Conservation (phyloP, 2,329 filamentous ascomycete species). For the Pezicula radicicola region DNA sequence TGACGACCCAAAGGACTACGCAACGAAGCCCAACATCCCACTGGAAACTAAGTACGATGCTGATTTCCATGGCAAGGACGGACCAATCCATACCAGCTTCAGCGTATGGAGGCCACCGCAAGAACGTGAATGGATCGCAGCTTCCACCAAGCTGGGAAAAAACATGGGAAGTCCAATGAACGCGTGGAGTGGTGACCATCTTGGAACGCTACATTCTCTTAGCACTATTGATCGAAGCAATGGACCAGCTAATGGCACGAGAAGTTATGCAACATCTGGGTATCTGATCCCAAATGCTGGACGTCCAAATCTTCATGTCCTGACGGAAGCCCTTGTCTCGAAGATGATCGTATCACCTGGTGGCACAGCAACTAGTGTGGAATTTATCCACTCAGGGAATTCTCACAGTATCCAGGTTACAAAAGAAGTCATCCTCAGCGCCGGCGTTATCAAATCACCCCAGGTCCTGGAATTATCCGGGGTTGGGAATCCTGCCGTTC, state of each 20-base stretch:
- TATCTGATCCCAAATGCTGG: slow-evolving; percentile 13
- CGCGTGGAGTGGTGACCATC: slow-evolving; percentile 14
- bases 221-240: slow-evolving; percentile 8
- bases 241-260: slow-evolving; percentile 8
- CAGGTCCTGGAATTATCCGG: slow-evolving; percentile 31
- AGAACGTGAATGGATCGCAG: slow-evolving; percentile 9
- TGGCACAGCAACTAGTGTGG: slow-evolving; percentile 11
- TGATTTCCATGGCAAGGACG: slow-evolving; percentile 7
- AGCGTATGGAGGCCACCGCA: slow-evolving; percentile 4
- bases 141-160: slow-evolving; percentile 1
- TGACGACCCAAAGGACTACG: slow-evolving; percentile 3
- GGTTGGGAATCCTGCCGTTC: slow-evolving; percentile 18
- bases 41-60: slow-evolving; percentile 10
- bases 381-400: slow-evolving; percentile 8
- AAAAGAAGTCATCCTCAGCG: slow-evolving; percentile 24
- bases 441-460: slow-evolving; percentile 23
- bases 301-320: slow-evolving; percentile 66
- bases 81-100: slow-evolving; percentile 16
- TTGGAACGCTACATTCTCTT: slow-evolving; percentile 9
- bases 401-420: slow-evolving; percentile 12
- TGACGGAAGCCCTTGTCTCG: slow-evolving; percentile 83
- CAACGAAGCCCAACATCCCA: slow-evolving; percentile 8
- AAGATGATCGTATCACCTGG: slow-evolving; percentile 53
- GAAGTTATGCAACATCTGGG: slow-evolving; percentile 18
- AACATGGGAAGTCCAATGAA: slow-evolving; percentile 8